Conservation (phyloP, 371 early-diverging fungal genomes). For the Mucor racemosus region DNA sequence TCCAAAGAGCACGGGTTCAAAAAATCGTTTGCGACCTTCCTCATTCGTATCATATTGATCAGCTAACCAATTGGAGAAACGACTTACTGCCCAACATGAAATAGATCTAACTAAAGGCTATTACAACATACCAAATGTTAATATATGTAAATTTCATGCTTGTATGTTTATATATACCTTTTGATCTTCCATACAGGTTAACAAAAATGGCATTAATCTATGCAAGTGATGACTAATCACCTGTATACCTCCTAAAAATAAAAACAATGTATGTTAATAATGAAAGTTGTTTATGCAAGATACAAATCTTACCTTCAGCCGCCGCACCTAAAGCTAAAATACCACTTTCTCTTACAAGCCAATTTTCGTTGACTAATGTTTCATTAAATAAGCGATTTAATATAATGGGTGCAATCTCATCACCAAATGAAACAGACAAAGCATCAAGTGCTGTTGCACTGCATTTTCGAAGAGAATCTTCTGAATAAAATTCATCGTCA, state of each 20-base stretch:
- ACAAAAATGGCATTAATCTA: conserved; percentile 75
- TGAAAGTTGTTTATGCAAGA: conserved; percentile 1
- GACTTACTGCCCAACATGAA: conserved; percentile 91
- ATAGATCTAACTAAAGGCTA: conserved; percentile 84
- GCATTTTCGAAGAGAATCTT: conserved; percentile 93
- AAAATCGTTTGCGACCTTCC: conserved; percentile 69
- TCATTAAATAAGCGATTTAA: conserved; percentile 77
- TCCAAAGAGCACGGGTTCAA: conserved; percentile 80
- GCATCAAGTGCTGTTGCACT: conserved; percentile 90
- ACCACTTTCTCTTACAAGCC: conserved; percentile 87
- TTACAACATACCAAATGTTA: background rate
- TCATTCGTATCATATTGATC: conserved; percentile 53
- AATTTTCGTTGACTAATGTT: conserved; percentile 70
- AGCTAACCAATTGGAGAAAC: conserved; percentile 87
- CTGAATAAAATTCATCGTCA: conserved; percentile 76
- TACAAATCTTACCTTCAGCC: conserved; percentile 68
- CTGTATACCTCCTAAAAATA: conserved; percentile 47
- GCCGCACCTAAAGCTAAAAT: conserved; percentile 93
- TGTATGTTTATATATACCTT: conserved; percentile 34
- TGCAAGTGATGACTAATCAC: conserved; percentile 82
- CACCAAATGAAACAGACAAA: conserved; percentile 74
- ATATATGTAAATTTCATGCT: background rate
- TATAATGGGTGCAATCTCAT: conserved; percentile 64
- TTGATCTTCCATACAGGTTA: conserved; percentile 70
- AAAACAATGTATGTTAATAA: background rate